Evolutionary conservation across 169 alveolate genomes (phyloP), one percentile per base, ranked within the genome.

Genomic region (Plasmodium yoelii): DNA sequence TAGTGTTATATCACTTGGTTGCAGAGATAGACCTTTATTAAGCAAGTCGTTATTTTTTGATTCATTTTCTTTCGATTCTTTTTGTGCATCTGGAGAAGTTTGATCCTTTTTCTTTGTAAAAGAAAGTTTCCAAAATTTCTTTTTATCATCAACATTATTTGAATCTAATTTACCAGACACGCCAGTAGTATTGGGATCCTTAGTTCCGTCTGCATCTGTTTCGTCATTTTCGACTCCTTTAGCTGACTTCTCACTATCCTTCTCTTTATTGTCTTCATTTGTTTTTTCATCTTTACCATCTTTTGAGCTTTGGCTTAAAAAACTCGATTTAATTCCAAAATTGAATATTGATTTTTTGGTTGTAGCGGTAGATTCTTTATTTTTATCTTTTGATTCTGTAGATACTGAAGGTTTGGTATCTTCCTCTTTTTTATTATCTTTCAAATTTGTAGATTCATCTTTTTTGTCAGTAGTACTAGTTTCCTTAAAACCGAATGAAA

Each of bases 71-170:
- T 56, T 56, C 10, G 55, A 57, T 56, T n/a, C 65, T n/a, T 56
- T 56, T 18, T 57, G 65, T 18, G 63, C 88, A 22, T 55, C 57
- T 22, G 47, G 24, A 26, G 47, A 67, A 44, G 63, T 77, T 18
- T 53, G 46, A 24, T 77, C 88, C 47, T 63, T 77, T 42, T 77
- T 77, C 65, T 77, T 77, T 10, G 77, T 28, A 49, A 77, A 77
- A 1, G 88, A 64, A 26, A 77, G 65, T 5, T 22, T 64, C 88
- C 88, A 77, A 22, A 77, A 47, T 46, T 77, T 77, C 15, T 77
- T 65, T 56, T 64, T 64, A 13, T 77, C 88, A 61, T 19, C 68
- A 47, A 18, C 46, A 42, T 75, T 61, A 6, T 42, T 15, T 42
- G 44, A 60, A 55, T 19, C 61, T 26, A 19, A 49, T 63, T 77